A percentile compares a stretch with the other conserved stretches of the same genome.
Evolutionary conservation across 768 basidiomycete species (phyloP).

Genomic region (Daedaleopsis nitida): DNA sequence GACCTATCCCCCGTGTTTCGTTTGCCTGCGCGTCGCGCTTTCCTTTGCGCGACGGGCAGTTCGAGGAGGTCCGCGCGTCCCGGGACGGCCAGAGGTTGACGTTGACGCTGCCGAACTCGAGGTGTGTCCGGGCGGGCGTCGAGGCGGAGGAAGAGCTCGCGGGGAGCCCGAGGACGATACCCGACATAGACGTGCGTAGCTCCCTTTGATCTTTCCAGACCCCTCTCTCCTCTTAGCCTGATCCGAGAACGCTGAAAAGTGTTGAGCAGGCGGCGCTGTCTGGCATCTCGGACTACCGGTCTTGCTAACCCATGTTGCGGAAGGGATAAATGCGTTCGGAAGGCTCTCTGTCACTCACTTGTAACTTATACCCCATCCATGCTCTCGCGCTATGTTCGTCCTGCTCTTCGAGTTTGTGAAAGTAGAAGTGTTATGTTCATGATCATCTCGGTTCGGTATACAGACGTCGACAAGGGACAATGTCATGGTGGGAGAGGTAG

Average conservation of each 20-base stretch:
- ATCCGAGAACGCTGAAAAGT: not conserved
- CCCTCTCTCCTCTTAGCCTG: not conserved
- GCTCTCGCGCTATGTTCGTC: constrained; percentile 59
- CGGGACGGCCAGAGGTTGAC: constrained; percentile 63
- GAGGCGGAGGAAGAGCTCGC: constrained; percentile 1
- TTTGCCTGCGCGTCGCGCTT: not conserved
- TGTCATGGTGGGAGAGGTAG: too few species aligned
- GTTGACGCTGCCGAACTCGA: constrained; percentile 58
- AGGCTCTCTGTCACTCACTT: not conserved
- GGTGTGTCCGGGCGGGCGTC: constrained; percentile 11
- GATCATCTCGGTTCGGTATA: too few species aligned
- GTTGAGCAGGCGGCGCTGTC: constrained; percentile 6
- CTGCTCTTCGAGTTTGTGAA: constrained; percentile 38
- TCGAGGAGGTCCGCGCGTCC: constrained; percentile 71
- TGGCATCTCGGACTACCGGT: constrained; percentile 7
- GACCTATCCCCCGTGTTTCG: not conserved
- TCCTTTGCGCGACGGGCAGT: too few species aligned
- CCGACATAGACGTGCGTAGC: constrained; percentile 10
- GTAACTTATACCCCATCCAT: not conserved
- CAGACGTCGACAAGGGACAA: too few species aligned
- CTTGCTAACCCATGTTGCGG: not conserved
- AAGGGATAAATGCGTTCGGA: not conserved
- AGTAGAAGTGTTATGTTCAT: too few species aligned
- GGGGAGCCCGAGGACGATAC: constrained; percentile 6
- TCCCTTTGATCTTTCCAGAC: not conserved